Base-by-base conservation (phyloP, 495 filamentous ascomycete species). In the Podospora australis region DNA sequence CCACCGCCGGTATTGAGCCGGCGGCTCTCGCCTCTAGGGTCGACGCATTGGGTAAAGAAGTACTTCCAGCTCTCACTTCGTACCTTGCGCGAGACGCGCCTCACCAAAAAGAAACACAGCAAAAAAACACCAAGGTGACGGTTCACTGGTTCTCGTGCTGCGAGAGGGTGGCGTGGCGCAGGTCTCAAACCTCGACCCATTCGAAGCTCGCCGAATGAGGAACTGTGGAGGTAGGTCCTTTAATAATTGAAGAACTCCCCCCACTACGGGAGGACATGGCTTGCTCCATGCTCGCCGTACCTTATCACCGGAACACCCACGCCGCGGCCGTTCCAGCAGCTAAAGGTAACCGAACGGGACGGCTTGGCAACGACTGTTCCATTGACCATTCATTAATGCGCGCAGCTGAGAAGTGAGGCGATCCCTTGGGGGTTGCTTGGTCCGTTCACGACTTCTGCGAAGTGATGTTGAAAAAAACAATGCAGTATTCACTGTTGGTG, bases 401-500 rank as follows among this genome's bases (percentile, higher is more conserved):
- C 32, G 14, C 32, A 36, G 40, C 40, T 43, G 40, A 43, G 40
- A 14, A 43, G 22, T 43, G 22, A 26, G 40, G 40, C 40, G 40
- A 23, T 11, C 22, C 22, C 40, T 43, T 43, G 40, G 40, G 22
- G 40, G 23, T 11, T 24, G 40, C 40, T 43, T 43, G 22, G 40
- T 16, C 17, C 13, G n/a, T 23, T 23, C 32, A 17, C 19, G n/a
- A 36, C 19, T 17, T 36, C 32, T n/a, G 19, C 32, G 14, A 17
- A 17, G 19, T 36, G 32, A 36, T 36, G 19, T 19, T 17, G 6
- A 36, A 36, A 36, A n/a, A n/a, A n/a, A n/a, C n/a, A n/a, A n/a
- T n/a, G n/a, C n/a, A n/a, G n/a, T n/a, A n/a, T n/a, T n/a, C n/a
- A n/a, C n/a, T n/a, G 32, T 36, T 36, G 13, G 4, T 3, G 6